Base-by-base conservation (phyloP, 139 green algal genomes). In the Coelastrella sp. region DNA sequence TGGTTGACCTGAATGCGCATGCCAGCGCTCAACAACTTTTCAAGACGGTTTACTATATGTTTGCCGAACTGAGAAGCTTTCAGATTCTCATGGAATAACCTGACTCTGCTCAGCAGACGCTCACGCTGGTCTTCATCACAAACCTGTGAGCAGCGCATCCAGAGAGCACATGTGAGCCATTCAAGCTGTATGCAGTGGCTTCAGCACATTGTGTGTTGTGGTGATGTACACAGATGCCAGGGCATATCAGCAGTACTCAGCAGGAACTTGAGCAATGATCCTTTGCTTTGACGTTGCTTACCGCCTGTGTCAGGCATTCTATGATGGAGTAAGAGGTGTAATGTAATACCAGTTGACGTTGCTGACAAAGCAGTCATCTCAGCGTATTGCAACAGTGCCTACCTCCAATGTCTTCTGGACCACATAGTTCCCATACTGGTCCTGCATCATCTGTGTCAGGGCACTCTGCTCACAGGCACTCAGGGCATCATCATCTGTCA, bases 391-490 rank as follows among this genome's bases (percentile, higher is more conserved):
- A 4, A 32, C 2, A 32, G 15, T 13, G 9, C 68, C 19, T 67
- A 87, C 82, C 82, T 87, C 82, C n/a, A 96, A 51, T 62, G 92
- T 83, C 85, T 93, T 91, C 89, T 98, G 93, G 68, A 98, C 89
- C 30, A 98, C 96, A 78, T 98, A 98, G 90, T 98, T 98, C 35
- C 94, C 95, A 86, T 95, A 98, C 90, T 96, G 94, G 87, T 98
- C 94, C 87, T 94, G 94, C 94, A 97, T 97, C 90, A 98, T 95
- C 23, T 87, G 81, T 85, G 93, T 87, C 37, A 97, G 87, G 19
- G 90, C 67, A 34, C 35, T 64, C 85, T 51, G 66, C 34, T 84
- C 76, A 23, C 76, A 57, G 7, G 15, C 27, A 25, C 41, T 27
- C 9, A 27, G 25, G 32, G 66, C 75, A 48, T 69, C 64, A 13